A percentile compares a stretch with the other conserved stretches of the same genome.
These are phyloP conservation scores for Paracoccidioides brasiliensis DNA, from an alignment of 2,329 filamentous ascomycete genomes.

Conservation along the genomic window DNA sequence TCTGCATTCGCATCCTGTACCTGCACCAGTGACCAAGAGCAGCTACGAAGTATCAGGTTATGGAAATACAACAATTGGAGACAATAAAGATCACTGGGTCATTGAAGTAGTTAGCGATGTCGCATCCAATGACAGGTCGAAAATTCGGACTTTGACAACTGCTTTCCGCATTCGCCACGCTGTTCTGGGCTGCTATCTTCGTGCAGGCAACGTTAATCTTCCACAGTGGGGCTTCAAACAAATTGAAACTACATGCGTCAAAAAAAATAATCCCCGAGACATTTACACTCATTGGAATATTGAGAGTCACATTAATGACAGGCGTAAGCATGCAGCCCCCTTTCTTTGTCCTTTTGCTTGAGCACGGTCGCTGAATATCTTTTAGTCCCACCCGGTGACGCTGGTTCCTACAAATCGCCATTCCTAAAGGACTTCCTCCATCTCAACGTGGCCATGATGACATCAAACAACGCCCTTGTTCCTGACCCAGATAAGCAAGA, in stretches of 20 bases:
- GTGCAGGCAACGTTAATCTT: conserved; percentile 88
- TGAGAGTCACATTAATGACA: conserved; percentile 87
- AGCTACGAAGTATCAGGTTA: conserved; percentile 93
- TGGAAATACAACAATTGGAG: conserved; percentile 86
- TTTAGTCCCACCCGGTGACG: conserved; percentile 72
- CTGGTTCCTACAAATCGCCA: conserved; percentile 86
- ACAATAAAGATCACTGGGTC: conserved; percentile 96
- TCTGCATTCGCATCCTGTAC: conserved; percentile 82
- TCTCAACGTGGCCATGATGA: conserved; percentile 99
- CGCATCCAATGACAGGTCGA: conserved; percentile 70
- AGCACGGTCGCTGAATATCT: conserved; percentile 13
- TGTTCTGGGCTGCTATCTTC: conserved; percentile 78
- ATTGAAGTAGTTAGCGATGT: conserved; percentile 86
- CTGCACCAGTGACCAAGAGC: conserved; percentile 76
- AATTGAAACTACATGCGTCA: conserved; percentile 91
- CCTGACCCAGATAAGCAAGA: conserved; percentile 98
- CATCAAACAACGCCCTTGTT: conserved; percentile 94
- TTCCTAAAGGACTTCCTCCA: conserved; percentile 98
- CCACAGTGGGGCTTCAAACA: conserved; percentile 99
- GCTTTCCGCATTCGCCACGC: conserved; percentile 79
- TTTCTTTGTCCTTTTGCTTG: background rate
- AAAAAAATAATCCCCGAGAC: conserved; percentile 82
- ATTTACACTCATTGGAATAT: conserved; percentile 99
- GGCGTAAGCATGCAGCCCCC: conserved; percentile 47
- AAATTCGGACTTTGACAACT: conserved; percentile 81